Percentiles rank a stretch among this genome's conserved stretches.
phyloP scores from a whole-genome alignment of 2,329 filamentous ascomycete species.

The Beauveria sp. region DNA sequence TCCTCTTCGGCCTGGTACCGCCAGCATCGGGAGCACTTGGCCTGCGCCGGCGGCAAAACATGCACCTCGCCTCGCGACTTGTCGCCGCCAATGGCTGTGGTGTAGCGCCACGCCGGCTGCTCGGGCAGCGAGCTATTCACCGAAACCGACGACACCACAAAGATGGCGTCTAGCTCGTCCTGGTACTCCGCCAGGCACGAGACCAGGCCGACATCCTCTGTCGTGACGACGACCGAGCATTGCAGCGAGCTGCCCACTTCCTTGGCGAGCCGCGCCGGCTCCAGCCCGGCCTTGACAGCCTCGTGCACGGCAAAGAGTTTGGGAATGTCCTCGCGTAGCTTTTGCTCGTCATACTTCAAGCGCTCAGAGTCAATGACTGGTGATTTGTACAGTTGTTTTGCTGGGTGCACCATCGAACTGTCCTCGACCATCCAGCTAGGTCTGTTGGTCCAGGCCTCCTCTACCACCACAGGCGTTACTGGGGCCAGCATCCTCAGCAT shows the following conservation, averaged over 20 bases:
- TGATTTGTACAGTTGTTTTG: constrained; percentile 38
- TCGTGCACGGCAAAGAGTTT: constrained; percentile 49
- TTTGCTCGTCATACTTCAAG: constrained; percentile 29
- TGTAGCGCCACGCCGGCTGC: constrained; percentile 32
- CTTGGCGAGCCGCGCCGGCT: constrained; percentile 64
- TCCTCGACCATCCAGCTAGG: constrained; percentile 55
- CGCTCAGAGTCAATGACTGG: constrained; percentile 34
- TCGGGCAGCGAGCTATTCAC: constrained; percentile 30
- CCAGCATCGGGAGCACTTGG: constrained; percentile 89
- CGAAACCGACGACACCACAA: constrained; percentile 60
- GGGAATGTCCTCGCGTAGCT: constrained; percentile 36
- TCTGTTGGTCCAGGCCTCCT: constrained; percentile 78
- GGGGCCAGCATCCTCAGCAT: constrained; percentile 74
- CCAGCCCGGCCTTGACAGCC: constrained; percentile 68
- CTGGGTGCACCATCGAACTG: constrained; percentile 31
- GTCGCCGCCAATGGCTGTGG: constrained; percentile 34
- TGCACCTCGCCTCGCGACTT: constrained; percentile 31
- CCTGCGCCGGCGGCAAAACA: constrained; percentile 40
- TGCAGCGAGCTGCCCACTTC: constrained; percentile 74
- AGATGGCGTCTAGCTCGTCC: constrained; percentile 53
- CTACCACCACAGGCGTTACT: constrained; percentile 73
- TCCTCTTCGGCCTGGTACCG: constrained; percentile 64
- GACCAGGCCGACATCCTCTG: constrained; percentile 30
- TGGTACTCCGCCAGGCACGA: constrained; percentile 31
- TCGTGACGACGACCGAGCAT: constrained; percentile 55